These are phyloP conservation scores for Euryodendron excelsum DNA, from an alignment of 148 eudicot genomes.

Conservation along the genomic window DNA sequence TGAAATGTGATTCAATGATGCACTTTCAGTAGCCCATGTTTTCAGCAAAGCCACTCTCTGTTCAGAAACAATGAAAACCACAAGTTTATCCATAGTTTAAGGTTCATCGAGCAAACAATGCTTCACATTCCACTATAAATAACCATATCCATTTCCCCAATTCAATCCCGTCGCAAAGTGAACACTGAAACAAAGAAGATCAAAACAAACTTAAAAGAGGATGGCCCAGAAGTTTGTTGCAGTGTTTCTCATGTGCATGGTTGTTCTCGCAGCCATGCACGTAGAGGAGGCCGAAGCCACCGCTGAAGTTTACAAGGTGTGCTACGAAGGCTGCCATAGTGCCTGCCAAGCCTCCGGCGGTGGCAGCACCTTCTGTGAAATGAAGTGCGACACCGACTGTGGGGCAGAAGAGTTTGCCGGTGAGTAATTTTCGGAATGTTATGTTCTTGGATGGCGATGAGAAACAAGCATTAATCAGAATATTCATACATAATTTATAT, in stretches of 20 bases:
- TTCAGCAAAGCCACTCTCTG: neutral
- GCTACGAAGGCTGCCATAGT: neutral
- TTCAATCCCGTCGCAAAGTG: neutral
- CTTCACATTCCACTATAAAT: neutral
- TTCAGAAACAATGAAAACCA: neutral
- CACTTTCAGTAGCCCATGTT: neutral
- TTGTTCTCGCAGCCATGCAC: slow-evolving; percentile 22
- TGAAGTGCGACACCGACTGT: slow-evolving; percentile 24
- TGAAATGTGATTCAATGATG: neutral
- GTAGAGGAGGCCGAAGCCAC: slow-evolving; percentile 7
- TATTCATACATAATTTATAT: too few species aligned
- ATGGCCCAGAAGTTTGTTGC: slow-evolving; percentile 26
- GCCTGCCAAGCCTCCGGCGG: neutral
- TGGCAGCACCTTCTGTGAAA: slow-evolving; percentile 17
- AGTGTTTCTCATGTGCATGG: slow-evolving; percentile 24
- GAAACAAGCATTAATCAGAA: too few species aligned
- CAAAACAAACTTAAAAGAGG: too few species aligned
- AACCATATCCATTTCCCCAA: neutral
- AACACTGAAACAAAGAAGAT: neutral
- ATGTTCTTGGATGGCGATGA: too few species aligned
- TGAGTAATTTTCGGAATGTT: too few species aligned
- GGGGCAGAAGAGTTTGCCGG: slow-evolving; percentile 10
- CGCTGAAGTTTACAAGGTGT: neutral
- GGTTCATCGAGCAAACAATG: neutral
- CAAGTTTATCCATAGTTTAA: neutral